Percentiles rank a stretch among this genome's conserved stretches.
Evolutionary conservation across 371 early-diverging fungal species (phyloP).

Genomic region (Lichtheimia ramosa): DNA sequence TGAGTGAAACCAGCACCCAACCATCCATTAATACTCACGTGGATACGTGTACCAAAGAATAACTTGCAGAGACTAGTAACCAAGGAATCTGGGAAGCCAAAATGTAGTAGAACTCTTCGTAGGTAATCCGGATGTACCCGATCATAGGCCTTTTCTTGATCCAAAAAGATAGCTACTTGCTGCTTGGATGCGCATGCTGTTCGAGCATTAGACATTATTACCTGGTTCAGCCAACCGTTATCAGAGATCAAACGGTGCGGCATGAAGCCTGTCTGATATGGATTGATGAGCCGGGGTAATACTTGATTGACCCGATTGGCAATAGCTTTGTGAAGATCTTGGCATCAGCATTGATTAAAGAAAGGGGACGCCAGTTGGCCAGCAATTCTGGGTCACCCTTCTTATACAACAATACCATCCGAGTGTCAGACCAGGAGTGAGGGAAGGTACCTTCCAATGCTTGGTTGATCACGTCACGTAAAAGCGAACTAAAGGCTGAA

Average conservation of each 20-base stretch:
- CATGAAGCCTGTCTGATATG: constrained; percentile 20
- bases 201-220: neutral
- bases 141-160: constrained; percentile 14
- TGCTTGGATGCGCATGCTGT: neutral
- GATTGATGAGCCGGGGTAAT: neutral
- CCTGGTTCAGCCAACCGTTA: constrained; percentile 4
- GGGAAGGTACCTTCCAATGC: neutral
- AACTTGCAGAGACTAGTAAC: neutral
- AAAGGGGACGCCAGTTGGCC: constrained; percentile 29
- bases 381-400: constrained; percentile 18
- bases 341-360: constrained; percentile 13
- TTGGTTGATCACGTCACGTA: neutral
- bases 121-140: constrained; percentile 17
- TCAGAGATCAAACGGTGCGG: constrained; percentile 13
- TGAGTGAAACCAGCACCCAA: constrained; percentile 10
- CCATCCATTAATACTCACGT: constrained; percentile 22
- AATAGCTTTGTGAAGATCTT: constrained; percentile 15
- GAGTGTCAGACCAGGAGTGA: neutral
- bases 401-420: constrained; percentile 12
- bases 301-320: constrained; percentile 2
- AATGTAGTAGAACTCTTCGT: neutral
- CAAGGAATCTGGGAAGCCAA: constrained; percentile 4
- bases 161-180: constrained; percentile 6
- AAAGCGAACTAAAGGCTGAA: too few relatives aligned
- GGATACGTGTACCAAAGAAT: constrained; percentile 21